phyloP scores from a whole-genome alignment of 2,329 filamentous ascomycete species.

The Penicillium thymicola region DNA sequence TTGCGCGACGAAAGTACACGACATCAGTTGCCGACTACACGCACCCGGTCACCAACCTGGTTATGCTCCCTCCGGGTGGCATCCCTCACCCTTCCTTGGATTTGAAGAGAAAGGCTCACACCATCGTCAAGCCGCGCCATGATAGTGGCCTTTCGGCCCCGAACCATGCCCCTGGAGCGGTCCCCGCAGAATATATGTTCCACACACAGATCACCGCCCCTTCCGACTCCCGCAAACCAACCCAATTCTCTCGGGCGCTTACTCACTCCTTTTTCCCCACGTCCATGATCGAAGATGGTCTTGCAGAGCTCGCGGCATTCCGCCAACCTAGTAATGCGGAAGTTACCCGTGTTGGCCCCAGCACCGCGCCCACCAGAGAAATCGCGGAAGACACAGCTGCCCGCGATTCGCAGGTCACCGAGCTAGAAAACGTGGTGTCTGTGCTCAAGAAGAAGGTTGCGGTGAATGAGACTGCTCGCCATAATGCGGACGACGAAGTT shows the following conservation, averaged over 20 bases:
- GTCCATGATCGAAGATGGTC: constrained; percentile 40
- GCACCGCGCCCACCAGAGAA: constrained; percentile 6
- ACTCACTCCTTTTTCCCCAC: constrained; percentile 39
- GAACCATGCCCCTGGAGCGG: constrained; percentile 32
- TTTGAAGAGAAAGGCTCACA: constrained; percentile 52
- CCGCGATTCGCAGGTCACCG: constrained; percentile 27
- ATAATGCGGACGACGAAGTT: constrained; percentile 35
- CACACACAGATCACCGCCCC: constrained; percentile 36
- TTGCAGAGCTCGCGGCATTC: constrained; percentile 37
- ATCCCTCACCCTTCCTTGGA: constrained; percentile 37
- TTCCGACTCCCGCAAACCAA: constrained; percentile 12
- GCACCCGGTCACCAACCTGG: constrained; percentile 76
- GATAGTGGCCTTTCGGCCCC: constrained; percentile 39
- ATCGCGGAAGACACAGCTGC: constrained; percentile 20
- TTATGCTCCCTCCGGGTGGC: constrained; percentile 63
- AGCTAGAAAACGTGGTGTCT: constrained; percentile 41
- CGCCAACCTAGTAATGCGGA: constrained; percentile 24
- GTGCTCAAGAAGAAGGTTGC: constrained; percentile 38
- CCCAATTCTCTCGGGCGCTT: constrained; percentile 38
- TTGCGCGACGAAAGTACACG: constrained; percentile 65
- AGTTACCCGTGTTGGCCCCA: constrained; percentile 15
- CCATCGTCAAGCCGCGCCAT: constrained; percentile 71
- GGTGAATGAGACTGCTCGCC: constrained; percentile 36
- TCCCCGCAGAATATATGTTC: constrained; percentile 45
- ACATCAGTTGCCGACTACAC: constrained; percentile 69